phyloP scores from a whole-genome alignment of 495 filamentous ascomycete species.

The Penicillium egyptiacum region DNA sequence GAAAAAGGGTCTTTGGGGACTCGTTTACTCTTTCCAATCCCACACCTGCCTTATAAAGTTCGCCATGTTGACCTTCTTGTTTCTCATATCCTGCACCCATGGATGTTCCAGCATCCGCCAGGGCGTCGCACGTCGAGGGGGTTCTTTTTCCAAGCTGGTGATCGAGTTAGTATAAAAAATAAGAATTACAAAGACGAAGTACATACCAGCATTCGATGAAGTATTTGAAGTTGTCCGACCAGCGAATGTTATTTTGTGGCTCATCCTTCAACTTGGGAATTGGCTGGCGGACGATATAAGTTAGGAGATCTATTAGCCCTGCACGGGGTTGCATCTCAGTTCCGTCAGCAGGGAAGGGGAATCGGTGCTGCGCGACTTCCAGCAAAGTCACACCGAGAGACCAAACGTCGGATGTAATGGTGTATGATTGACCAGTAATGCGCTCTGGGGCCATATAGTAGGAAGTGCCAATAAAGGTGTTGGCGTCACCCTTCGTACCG shows the following conservation, averaged over 20 bases:
- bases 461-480: conserved; percentile 97
- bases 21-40: conserved; percentile 73
- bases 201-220: conserved; percentile 99
- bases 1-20: neutral
- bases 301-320: conserved; percentile 89
- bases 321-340: conserved; percentile 87
- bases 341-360: conserved; percentile 95
- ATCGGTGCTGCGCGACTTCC: conserved; percentile 96
- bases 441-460: conserved; percentile 99
- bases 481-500: conserved; percentile 96
- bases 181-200: neutral
- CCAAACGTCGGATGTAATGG: conserved; percentile 98
- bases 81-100: conserved; percentile 94
- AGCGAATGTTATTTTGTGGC: conserved; percentile 72
- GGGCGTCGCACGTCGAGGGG: conserved; percentile 78
- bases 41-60: conserved; percentile 90
- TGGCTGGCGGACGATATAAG: conserved; percentile 94
- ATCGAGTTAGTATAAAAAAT: conserved; percentile 8
- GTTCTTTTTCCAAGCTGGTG: conserved; percentile 87
- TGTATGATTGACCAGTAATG: conserved; percentile 95
- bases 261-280: conserved; percentile 97
- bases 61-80: conserved; percentile 95
- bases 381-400: conserved; percentile 92
- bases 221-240: conserved; percentile 97
- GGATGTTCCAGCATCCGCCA: conserved; percentile 99